These are phyloP conservation scores for Phaseolus coccineus DNA, from an alignment of 331 rosid genomes.

Conservation along the genomic window DNA sequence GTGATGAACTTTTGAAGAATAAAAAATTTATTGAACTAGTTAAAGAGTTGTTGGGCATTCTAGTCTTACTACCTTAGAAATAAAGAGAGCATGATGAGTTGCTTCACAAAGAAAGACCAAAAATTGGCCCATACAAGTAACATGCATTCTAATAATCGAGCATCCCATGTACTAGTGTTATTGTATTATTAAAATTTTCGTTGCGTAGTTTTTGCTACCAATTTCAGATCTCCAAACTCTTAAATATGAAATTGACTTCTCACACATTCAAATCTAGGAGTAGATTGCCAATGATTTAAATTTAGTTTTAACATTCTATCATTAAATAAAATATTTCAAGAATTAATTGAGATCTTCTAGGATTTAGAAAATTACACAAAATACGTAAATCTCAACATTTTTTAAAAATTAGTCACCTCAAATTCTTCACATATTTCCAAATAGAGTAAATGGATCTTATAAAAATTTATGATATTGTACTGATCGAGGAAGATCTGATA, in stretches of 20 bases:
- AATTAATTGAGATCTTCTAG: neutral
- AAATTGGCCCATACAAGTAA: conserved; percentile 6
- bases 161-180: conserved; percentile 20
- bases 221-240: neutral
- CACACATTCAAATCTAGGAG: neutral
- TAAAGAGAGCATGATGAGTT: conserved; percentile 12
- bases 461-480: no score
- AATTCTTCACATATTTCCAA: no score
- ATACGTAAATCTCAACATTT: no score
- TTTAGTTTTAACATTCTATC: neutral
- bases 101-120: conserved; percentile 1
- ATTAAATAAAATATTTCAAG: neutral
- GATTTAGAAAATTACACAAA: no score
- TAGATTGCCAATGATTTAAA: neutral
- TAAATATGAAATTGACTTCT: neutral
- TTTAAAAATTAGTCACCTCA: no score
- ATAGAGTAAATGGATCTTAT: no score
- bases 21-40: neutral
- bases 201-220: neutral
- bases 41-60: conserved; percentile 14
- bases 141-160: conserved; percentile 8
- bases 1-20: neutral
- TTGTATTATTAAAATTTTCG: neutral
- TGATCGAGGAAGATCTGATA: no score
- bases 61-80: neutral